Evolutionary conservation across 2,329 filamentous ascomycete species (phyloP).

Genomic region (Xylariaceae sp.): DNA sequence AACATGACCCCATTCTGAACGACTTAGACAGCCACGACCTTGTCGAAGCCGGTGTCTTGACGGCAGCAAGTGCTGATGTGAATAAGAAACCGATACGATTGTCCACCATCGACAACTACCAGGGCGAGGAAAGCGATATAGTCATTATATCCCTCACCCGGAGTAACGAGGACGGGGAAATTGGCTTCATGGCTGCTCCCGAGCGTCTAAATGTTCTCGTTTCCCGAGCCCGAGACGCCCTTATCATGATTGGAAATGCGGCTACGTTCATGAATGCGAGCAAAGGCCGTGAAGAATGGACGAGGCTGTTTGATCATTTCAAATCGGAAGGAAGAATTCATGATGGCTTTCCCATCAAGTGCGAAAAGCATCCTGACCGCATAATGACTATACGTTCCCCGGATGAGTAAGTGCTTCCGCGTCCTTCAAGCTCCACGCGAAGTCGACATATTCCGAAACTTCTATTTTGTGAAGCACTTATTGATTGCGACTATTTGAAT

Average conservation of each 20-base stretch:
- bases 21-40: slow-evolving; percentile 65
- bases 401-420: slow-evolving; percentile 15
- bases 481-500: background rate
- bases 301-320: slow-evolving; percentile 52
- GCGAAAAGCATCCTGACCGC: slow-evolving; percentile 29
- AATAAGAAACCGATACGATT: slow-evolving; percentile 38
- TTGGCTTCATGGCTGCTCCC: slow-evolving; percentile 65
- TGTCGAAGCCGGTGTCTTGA: slow-evolving; percentile 32
- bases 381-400: slow-evolving; percentile 13
- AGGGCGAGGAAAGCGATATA: slow-evolving; percentile 72
- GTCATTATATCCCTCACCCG: slow-evolving; percentile 65
- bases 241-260: slow-evolving; percentile 69
- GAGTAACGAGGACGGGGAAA: slow-evolving; percentile 59
- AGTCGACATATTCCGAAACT: background rate
- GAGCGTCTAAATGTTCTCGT: slow-evolving; percentile 68
- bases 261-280: slow-evolving; percentile 54
- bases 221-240: slow-evolving; percentile 59
- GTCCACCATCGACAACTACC: slow-evolving; percentile 77
- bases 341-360: slow-evolving; percentile 25
- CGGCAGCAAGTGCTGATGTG: slow-evolving; percentile 6
- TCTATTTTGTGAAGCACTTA: background rate
- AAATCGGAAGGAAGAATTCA: slow-evolving; percentile 47
- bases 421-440: no score
- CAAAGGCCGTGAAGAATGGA: slow-evolving; percentile 57
- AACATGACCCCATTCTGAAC: slow-evolving; percentile 62